These are phyloP conservation scores for Phytopythium oedochilum DNA, from an alignment of 352 stramenopile species.

Conservation along the genomic window DNA sequence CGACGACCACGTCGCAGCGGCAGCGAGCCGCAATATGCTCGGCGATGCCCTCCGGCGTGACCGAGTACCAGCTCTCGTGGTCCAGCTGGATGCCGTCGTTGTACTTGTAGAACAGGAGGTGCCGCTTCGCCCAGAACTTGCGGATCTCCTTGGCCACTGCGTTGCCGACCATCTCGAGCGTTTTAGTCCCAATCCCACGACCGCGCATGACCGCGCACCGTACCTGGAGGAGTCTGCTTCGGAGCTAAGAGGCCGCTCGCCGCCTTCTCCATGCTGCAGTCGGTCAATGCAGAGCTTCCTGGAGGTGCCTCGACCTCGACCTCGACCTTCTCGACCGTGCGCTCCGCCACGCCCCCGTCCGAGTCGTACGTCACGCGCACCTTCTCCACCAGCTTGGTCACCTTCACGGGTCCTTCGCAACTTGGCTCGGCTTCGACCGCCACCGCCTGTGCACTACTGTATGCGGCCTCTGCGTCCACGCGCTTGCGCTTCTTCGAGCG, in stretches of 20 bases:
- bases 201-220: neutral
- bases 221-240: conserved; percentile 24
- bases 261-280: conserved; percentile 7
- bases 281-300: conserved; percentile 1
- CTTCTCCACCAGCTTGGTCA: conserved; percentile 40
- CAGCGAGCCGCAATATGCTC: conserved; percentile 81
- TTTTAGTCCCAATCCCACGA: neutral
- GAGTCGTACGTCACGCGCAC: conserved; percentile 63
- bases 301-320: conserved; percentile 9
- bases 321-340: conserved; percentile 35
- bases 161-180: too few relatives aligned
- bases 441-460: too few relatives aligned
- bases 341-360: conserved; percentile 48
- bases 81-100: conserved; percentile 91
- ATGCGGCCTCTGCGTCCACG: too few relatives aligned
- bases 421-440: too few relatives aligned
- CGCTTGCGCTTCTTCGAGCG: conserved; percentile 26
- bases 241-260: neutral
- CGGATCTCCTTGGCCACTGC: conserved; percentile 39
- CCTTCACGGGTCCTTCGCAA: too few relatives aligned
- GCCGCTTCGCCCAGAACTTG: conserved; percentile 92
- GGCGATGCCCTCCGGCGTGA: conserved; percentile 90
- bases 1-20: conserved; percentile 81
- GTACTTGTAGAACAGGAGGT: conserved; percentile 87
- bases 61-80: conserved; percentile 91